A percentile compares a stretch with the other conserved stretches of the same genome.
Conservation (phyloP, 2,329 filamentous ascomycete species). For the Ophiostoma angusticollis region DNA sequence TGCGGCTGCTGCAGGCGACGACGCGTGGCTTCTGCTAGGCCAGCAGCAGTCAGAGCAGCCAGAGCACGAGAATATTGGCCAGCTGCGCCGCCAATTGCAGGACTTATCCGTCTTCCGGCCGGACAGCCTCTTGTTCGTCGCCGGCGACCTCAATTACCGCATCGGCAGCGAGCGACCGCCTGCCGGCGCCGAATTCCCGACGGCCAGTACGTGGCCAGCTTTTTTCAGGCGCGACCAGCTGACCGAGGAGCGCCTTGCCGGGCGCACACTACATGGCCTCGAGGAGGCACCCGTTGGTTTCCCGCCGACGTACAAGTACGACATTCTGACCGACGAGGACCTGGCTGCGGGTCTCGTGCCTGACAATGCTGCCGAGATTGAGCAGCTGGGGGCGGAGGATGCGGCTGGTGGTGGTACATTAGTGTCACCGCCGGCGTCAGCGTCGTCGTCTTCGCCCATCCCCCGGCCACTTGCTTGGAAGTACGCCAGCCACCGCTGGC, state of each 20-base stretch:
- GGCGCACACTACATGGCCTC: constrained; percentile 65
- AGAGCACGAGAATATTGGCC: constrained; percentile 11
- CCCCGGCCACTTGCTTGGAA: too few relatives aligned
- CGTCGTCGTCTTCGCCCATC: constrained; percentile 22
- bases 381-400: constrained; percentile 1
- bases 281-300: constrained; percentile 63
- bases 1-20: constrained; percentile 11
- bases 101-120: constrained; percentile 60
- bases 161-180: constrained; percentile 56
- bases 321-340: constrained; percentile 22
- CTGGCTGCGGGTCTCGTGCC: constrained; percentile 20
- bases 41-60: constrained; percentile 5
- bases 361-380: constrained; percentile 18
- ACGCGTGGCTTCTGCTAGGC: constrained; percentile 23
- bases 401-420: too few relatives aligned
- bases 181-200: constrained; percentile 50
- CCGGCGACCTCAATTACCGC: constrained; percentile 91
- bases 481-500: constrained; percentile 75
- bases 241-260: constrained; percentile 52
- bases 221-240: constrained; percentile 72
- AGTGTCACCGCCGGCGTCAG: too few relatives aligned
- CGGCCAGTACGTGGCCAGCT: constrained; percentile 47
- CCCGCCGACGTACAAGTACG: constrained; percentile 90
- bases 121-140: constrained; percentile 67
- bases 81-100: constrained; percentile 27